Evolutionary conservation across 2,329 filamentous ascomycete genomes (phyloP).

Genomic region (Calonectria pseudoreteaudii): DNA sequence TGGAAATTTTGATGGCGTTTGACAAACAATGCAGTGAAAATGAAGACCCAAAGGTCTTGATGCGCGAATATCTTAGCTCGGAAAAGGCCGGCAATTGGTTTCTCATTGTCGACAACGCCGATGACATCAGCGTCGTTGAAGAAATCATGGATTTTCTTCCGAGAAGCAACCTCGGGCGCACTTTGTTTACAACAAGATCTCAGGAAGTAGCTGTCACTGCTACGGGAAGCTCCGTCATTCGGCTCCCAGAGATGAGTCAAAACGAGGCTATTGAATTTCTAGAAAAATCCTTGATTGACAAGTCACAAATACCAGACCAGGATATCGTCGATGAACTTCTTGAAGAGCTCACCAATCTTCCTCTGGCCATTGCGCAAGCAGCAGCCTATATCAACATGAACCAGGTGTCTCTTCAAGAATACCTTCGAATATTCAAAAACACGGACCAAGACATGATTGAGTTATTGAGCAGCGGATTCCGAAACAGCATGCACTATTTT

Average conservation of each 20-base stretch:
- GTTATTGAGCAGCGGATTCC: conserved; percentile 42
- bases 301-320: not conserved
- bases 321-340: conserved; percentile 11
- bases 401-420: conserved; percentile 42
- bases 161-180: conserved; percentile 44
- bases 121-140: conserved; percentile 44
- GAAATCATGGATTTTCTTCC: conserved; percentile 44
- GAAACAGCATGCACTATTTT: conserved; percentile 47
- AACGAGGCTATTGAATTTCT: conserved; percentile 41
- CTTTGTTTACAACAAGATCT: conserved; percentile 53
- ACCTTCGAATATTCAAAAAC: conserved; percentile 47
- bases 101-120: conserved; percentile 56
- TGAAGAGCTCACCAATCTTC: conserved; percentile 49
- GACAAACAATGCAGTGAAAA: conserved; percentile 56
- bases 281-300: conserved; percentile 21
- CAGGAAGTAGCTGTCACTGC: conserved; percentile 31
- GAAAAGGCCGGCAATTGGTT: conserved; percentile 50
- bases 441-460: conserved; percentile 44
- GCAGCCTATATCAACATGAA: conserved; percentile 54
- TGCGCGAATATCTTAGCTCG: conserved; percentile 55
- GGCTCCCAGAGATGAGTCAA: conserved; percentile 12
- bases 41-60: conserved; percentile 69
- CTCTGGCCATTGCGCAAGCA: conserved; percentile 53
- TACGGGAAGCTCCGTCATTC: not conserved
- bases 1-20: conserved; percentile 49